These are phyloP conservation scores for Blepharisma undulans DNA, from an alignment of 169 alveolate genomes.

Conservation along the genomic window DNA sequence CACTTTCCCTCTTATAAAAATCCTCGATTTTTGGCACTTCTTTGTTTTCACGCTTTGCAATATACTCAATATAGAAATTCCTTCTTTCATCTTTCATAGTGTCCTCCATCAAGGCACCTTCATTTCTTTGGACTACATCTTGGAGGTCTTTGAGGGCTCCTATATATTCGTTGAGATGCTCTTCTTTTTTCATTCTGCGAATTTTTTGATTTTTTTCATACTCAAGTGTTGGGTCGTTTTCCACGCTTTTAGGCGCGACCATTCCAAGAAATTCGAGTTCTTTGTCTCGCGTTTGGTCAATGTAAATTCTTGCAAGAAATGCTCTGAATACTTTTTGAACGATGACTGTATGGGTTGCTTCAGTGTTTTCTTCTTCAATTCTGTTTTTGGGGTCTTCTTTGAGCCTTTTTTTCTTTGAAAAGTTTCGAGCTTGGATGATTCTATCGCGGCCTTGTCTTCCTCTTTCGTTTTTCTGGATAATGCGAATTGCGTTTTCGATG, in stretches of 20 bases:
- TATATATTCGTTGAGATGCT: constrained; percentile 65
- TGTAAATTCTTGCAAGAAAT: constrained; percentile 55
- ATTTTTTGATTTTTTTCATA: constrained; percentile 53
- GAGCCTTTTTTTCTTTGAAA: constrained; percentile 35
- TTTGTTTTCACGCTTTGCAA: constrained; percentile 59
- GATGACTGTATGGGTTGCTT: constrained; percentile 43
- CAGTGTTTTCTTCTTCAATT: constrained; percentile 58
- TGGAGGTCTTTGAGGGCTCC: constrained; percentile 67
- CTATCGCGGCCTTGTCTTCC: constrained; percentile 82
- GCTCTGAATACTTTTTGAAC: constrained; percentile 58
- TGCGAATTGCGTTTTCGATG: constrained; percentile 64
- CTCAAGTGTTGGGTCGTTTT: constrained; percentile 38
- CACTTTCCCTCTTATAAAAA: constrained; percentile 54
- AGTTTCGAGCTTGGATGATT: constrained; percentile 43
- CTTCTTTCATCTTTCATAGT: constrained; percentile 81
- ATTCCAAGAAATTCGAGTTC: constrained; percentile 82
- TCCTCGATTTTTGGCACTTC: constrained; percentile 66
- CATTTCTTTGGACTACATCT: constrained; percentile 69
- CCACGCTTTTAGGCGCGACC: constrained; percentile 57
- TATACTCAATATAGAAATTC: constrained; percentile 74
- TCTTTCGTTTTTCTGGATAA: constrained; percentile 80
- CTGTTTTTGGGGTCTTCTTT: constrained; percentile 60
- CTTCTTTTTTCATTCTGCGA: constrained; percentile 67
- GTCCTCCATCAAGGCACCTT: constrained; percentile 83
- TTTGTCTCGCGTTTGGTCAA: constrained; percentile 72